These are phyloP conservation scores for Miscanthus sacchariflorus DNA, from an alignment of 202 grass and related monocot genomes.

Conservation along the genomic window DNA sequence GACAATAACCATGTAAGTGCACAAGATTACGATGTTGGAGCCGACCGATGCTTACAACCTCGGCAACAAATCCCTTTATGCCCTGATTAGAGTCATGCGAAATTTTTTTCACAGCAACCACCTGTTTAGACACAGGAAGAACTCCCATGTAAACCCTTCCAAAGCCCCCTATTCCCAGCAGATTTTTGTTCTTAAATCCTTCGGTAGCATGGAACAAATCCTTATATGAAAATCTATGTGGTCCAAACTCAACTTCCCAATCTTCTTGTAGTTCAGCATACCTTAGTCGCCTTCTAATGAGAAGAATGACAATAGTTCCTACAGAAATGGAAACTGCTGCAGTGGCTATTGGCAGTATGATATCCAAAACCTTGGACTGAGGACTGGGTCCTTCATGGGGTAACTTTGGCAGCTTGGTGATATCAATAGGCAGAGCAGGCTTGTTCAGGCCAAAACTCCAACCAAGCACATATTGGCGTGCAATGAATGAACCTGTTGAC, in stretches of 20 bases:
- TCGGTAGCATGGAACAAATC: constrained; percentile 2
- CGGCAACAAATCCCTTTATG: constrained; percentile 28
- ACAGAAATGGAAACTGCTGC: neutral
- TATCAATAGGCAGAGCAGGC: neutral
- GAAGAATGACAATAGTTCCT: neutral
- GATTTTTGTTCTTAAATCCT: neutral
- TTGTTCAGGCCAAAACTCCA: constrained; percentile 45
- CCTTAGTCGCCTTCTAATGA: neutral
- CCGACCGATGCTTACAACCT: constrained; percentile 15
- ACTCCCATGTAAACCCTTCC: constrained; percentile 31
- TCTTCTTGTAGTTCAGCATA: constrained; percentile 21
- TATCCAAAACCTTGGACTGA: neutral
- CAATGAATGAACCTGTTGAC: neutral
- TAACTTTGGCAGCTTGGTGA: constrained; percentile 24
- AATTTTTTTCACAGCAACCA: constrained; percentile 12
- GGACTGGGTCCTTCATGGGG: neutral
- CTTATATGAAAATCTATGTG: neutral
- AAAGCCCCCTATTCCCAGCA: neutral
- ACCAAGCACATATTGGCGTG: constrained; percentile 39
- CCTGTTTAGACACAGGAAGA: neutral
- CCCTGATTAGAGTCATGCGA: constrained; percentile 28
- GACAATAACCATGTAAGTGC: neutral
- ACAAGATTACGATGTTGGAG: constrained; percentile 36
- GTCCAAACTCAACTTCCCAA: constrained; percentile 9
- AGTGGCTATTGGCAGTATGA: constrained; percentile 7